Percentiles rank a stretch among this genome's conserved stretches.
phyloP scores from a whole-genome alignment of 2,329 filamentous ascomycete species.

The Trichoderma sp. region DNA sequence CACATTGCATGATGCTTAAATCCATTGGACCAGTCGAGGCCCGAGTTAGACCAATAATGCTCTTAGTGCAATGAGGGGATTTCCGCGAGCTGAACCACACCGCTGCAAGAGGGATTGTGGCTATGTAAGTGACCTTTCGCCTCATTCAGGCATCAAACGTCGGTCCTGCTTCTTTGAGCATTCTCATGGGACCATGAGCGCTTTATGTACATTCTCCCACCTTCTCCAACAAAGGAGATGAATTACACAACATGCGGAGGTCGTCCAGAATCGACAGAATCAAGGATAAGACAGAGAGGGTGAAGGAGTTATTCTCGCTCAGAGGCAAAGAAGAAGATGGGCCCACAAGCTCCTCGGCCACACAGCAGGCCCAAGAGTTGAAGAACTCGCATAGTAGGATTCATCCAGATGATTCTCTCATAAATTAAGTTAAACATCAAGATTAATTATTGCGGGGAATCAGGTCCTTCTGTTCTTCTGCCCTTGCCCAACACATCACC shows the following conservation, averaged over 20 bases:
- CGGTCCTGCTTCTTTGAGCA: not conserved
- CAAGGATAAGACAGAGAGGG: not conserved
- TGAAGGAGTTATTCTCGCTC: not conserved
- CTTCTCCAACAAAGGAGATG: not conserved
- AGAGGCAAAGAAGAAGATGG: not conserved
- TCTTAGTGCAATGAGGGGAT: not conserved
- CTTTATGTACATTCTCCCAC: not conserved
- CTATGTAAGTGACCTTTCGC: not conserved
- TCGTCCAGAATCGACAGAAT: not conserved
- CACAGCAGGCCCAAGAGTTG: not conserved
- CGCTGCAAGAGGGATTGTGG: not conserved
- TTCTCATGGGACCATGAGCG: not conserved
- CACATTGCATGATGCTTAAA: not conserved
- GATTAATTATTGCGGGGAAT: not conserved
- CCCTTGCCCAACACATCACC: not conserved
- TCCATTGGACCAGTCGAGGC: not conserved
- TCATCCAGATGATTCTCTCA: not conserved
- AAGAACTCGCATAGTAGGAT: not conserved
- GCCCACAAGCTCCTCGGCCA: not conserved
- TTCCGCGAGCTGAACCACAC: not conserved
- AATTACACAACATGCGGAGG: not conserved
- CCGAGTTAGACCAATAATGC: not conserved
- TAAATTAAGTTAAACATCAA: not conserved
- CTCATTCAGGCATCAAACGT: not conserved
- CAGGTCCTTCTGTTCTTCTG: not conserved